These are phyloP conservation scores for Pythium periplocum DNA, from an alignment of 352 stramenopile genomes.

Conservation along the genomic window DNA sequence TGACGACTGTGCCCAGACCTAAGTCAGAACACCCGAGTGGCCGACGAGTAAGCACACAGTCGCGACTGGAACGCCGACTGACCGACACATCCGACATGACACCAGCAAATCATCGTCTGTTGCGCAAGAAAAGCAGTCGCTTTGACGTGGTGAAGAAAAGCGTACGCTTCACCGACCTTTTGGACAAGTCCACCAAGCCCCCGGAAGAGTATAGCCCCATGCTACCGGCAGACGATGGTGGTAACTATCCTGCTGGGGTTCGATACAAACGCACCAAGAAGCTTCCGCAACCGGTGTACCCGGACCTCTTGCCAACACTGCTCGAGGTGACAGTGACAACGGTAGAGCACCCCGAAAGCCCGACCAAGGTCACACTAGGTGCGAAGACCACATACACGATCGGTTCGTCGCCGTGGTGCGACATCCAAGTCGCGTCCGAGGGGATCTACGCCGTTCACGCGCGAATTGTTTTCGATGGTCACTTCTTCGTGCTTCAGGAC, in stretches of 20 bases:
- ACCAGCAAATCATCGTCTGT: slow-evolving; percentile 1
- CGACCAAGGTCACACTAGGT: slow-evolving; percentile 10
- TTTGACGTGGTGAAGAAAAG: slow-evolving; percentile 7
- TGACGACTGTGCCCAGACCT: no score
- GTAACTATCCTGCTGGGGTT: slow-evolving; percentile 24
- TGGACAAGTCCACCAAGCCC: slow-evolving; percentile 12
- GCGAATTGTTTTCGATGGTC: slow-evolving; percentile 55
- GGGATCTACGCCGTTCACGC: slow-evolving; percentile 51
- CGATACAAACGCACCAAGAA: slow-evolving; percentile 43
- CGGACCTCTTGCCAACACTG: slow-evolving; percentile 2
- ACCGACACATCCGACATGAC: slow-evolving; percentile 13
- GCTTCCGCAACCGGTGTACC: slow-evolving; percentile 10
- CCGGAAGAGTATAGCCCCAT: slow-evolving; percentile 6
- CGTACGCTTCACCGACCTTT: slow-evolving; percentile 15
- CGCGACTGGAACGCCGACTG: slow-evolving; percentile 13
- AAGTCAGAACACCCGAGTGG: no score
- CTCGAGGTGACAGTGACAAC: slow-evolving; percentile 14
- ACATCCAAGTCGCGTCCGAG: slow-evolving; percentile 40
- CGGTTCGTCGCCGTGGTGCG: slow-evolving; percentile 45
- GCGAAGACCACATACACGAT: slow-evolving; percentile 40
- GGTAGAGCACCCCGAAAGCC: slow-evolving; percentile 14
- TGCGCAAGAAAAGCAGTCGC: slow-evolving; percentile 10
- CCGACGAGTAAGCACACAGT: slow-evolving; percentile 4
- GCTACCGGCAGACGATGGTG: slow-evolving; percentile 25
- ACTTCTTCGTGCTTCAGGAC: slow-evolving; percentile 66